A percentile compares a stretch with the other conserved stretches of the same genome.
Evolutionary conservation across 2,329 filamentous ascomycete species (phyloP).

Genomic region (Teratosphaeria pseudoeucalypti): DNA sequence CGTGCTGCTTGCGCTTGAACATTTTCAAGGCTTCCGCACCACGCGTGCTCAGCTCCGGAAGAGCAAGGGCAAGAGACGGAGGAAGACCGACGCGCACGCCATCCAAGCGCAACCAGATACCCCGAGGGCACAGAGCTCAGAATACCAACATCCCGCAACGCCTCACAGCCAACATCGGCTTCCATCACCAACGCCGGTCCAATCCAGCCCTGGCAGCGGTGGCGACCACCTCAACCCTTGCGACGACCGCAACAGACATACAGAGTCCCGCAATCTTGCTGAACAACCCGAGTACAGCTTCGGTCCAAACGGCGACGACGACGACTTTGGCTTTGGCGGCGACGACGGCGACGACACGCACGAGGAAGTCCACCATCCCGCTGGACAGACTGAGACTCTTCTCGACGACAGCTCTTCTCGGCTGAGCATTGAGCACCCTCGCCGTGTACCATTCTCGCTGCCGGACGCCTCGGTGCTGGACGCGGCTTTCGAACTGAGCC

Average conservation of each 20-base stretch:
- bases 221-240: background rate
- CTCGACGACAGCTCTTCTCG: background rate
- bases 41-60: background rate
- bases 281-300: no score
- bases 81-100: background rate
- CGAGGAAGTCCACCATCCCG: no score
- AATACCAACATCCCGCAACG: background rate
- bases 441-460: background rate
- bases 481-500: background rate
- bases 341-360: background rate
- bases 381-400: background rate
- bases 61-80: background rate
- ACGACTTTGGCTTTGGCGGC: background rate
- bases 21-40: background rate
- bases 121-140: background rate
- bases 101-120: no score
- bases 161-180: background rate
- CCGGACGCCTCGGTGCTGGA: background rate
- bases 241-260: no score
- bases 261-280: no score
- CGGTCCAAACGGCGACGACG: background rate
- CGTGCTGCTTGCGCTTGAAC: background rate
- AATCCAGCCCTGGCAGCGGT: background rate
- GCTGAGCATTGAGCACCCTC: background rate
- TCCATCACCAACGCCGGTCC: background rate